Base-by-base conservation (phyloP, 163 green algal species). In the Volvox carteri region DNA sequence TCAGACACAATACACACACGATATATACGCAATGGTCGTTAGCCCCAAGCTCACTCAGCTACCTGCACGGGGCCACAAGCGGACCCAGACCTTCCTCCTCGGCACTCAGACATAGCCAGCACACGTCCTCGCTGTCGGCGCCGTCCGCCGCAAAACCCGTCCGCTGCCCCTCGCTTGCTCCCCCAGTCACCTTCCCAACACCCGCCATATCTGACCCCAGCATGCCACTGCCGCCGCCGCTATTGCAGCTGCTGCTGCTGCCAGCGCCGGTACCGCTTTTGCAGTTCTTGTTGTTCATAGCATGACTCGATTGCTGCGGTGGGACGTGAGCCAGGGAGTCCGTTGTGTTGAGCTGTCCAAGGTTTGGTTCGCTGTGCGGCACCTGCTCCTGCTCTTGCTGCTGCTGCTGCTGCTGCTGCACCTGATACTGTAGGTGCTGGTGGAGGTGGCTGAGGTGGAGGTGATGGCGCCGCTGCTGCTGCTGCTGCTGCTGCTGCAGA, bases 31-130 rank as follows among this genome's bases (percentile, higher is more conserved):
- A n/a, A n/a, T n/a, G n/a, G n/a, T n/a, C n/a, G n/a, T n/a, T n/a
- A n/a, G n/a, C n/a, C n/a, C n/a, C n/a, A n/a, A n/a, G n/a, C n/a
- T n/a, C n/a, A n/a, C n/a, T n/a, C n/a, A n/a, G n/a, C 19, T 7
- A 88, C 83, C 68, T 88, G 83, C 83, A 88, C 8, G 83, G 83
- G 8, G 83, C 14, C 4, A 60, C 50, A 48, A 88, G 50, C 4
- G 19, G 68, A 9, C 83, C 83, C 50, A 74, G 48, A 0, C 37
- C 83, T 67, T 81, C 83, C 19, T 80, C 81, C 65, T 78, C 65
- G 1, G 60, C 80, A 1, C 60, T 62, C 62, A 88, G 33, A 73
- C 81, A 88, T 35, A 88, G 67, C 81, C 81, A 88, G 67, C 81
- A 88, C 46, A 19, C 8, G 16, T 56, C 35, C 33, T 80, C 81